phyloP scores from a whole-genome alignment of 2,329 filamentous ascomycete species.

The Coniella vitis region DNA sequence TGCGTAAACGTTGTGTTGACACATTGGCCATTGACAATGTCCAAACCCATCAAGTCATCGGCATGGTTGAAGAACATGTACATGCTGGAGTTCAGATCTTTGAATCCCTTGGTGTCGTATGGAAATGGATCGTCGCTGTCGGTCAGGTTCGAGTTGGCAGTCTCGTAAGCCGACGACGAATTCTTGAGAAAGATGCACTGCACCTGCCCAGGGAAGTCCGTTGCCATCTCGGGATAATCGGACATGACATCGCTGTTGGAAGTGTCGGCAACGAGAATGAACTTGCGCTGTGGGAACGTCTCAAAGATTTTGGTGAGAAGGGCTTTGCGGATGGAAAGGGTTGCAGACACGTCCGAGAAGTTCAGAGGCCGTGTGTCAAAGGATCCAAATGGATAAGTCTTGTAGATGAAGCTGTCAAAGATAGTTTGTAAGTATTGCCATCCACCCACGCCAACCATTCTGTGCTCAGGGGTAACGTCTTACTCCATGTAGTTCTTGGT shows the following conservation, averaged over 20 bases:
- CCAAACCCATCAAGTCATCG: constrained; percentile 59
- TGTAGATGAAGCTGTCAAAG: constrained; percentile 56
- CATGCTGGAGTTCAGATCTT: constrained; percentile 54
- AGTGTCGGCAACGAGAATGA: constrained; percentile 70
- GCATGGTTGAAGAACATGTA: constrained; percentile 78
- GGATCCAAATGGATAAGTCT: constrained; percentile 67
- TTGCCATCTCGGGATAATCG: constrained; percentile 53
- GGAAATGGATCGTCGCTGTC: constrained; percentile 63
- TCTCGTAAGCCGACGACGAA: constrained; percentile 14
- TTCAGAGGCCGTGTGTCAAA: constrained; percentile 75
- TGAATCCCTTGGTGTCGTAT: constrained; percentile 67
- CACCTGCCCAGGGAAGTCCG: constrained; percentile 62
- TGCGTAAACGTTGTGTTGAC: constrained; percentile 58
- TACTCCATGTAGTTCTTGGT: constrained; percentile 71
- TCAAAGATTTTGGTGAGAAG: constrained; percentile 66
- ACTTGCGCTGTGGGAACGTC: constrained; percentile 68
- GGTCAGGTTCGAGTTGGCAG: constrained; percentile 50
- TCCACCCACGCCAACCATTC: too few species aligned
- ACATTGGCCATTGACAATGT: constrained; percentile 63
- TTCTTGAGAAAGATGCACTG: constrained; percentile 74
- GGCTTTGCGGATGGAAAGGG: constrained; percentile 62
- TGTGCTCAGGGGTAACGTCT: constrained; percentile 2
- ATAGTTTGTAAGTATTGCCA: not conserved
- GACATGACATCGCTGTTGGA: constrained; percentile 72
- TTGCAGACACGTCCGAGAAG: constrained; percentile 69